Evolutionary conservation across 2,329 filamentous ascomycete species (phyloP).

Genomic region (Bisporella sp.): DNA sequence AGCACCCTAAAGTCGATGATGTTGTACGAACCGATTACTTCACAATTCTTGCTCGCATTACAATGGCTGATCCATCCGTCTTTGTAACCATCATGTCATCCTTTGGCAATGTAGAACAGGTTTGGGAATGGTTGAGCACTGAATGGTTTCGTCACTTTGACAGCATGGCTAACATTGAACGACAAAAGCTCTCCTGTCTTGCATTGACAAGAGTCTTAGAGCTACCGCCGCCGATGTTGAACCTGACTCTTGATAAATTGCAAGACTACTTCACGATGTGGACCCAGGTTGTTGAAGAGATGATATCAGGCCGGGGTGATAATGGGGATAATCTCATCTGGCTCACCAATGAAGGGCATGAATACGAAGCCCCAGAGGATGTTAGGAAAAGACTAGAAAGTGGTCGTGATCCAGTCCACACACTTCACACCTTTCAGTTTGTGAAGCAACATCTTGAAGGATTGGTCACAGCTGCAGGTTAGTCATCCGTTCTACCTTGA

Average conservation of each 20-base stretch:
- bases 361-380: constrained; percentile 51
- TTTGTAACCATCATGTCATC: constrained; percentile 53
- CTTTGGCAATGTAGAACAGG: constrained; percentile 35
- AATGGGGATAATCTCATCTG: constrained; percentile 46
- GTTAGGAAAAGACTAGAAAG: constrained; percentile 45
- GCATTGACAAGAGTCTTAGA: constrained; percentile 67
- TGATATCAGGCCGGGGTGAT: constrained; percentile 52
- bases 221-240: constrained; percentile 42
- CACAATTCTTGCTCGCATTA: constrained; percentile 71
- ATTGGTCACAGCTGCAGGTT: constrained; percentile 42
- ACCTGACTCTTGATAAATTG: constrained; percentile 52
- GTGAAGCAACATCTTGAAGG: constrained; percentile 54
- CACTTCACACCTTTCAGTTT: constrained; percentile 56
- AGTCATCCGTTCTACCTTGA: too few relatives aligned
- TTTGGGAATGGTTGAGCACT: constrained; percentile 52
- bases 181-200: constrained; percentile 66
- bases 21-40: constrained; percentile 82
- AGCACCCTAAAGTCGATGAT: constrained; percentile 60
- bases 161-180: constrained; percentile 56
- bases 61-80: constrained; percentile 64
- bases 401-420: constrained; percentile 60
- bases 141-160: constrained; percentile 67
- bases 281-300: constrained; percentile 61
- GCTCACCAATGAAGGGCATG: constrained; percentile 33
- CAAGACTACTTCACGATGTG: constrained; percentile 73